A percentile compares a stretch with the other conserved stretches of the same genome.
Conservation (phyloP, 139 green algal genomes). For the Coelastrella sp. region DNA sequence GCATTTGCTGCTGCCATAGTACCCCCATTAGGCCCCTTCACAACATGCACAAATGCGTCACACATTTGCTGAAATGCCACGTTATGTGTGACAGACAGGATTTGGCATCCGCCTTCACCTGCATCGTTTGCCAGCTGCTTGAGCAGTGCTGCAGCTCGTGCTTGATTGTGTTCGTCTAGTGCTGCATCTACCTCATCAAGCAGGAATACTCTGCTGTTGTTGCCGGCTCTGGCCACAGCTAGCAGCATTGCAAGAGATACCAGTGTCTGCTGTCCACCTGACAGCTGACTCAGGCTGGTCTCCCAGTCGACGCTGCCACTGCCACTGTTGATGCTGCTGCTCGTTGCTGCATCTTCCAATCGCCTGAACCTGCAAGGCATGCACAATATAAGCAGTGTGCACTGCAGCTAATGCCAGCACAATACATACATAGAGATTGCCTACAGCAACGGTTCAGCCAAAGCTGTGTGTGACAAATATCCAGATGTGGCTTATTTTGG, state of each 20-base stretch:
- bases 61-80: constrained; percentile 54
- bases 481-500: too few relatives aligned
- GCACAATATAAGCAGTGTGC: not conserved
- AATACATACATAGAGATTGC: too few relatives aligned
- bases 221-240: constrained; percentile 45
- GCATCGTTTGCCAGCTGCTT: constrained; percentile 19
- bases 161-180: constrained; percentile 74
- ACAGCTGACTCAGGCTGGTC: constrained; percentile 57
- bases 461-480: too few relatives aligned
- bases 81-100: constrained; percentile 65
- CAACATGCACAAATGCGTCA: constrained; percentile 52
- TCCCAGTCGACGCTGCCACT: not conserved
- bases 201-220: constrained; percentile 50
- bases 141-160: not conserved
- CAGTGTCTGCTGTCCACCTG: constrained; percentile 71
- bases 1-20: constrained; percentile 1
- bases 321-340: not conserved
- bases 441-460: too few relatives aligned
- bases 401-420: not conserved
- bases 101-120: constrained; percentile 42
- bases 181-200: constrained; percentile 74
- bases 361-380: not conserved
- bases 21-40: not conserved
- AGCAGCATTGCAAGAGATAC: constrained; percentile 71
- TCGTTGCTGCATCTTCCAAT: not conserved